Base-by-base conservation (phyloP, 257 asterid species). In the Agastache rugosa region DNA sequence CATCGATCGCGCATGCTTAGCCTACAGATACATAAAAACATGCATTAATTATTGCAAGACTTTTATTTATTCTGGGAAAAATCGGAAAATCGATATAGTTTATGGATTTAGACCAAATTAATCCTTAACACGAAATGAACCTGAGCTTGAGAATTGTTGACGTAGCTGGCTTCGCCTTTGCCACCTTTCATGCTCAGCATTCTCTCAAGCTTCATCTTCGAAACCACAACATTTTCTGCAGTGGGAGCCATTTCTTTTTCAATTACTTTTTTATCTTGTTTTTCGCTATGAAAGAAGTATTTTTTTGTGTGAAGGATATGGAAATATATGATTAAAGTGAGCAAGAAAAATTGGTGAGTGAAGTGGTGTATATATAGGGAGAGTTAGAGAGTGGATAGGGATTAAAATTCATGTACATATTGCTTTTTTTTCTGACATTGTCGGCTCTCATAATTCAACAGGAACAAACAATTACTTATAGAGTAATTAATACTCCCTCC, bases 151-250 rank as follows among this genome's bases (percentile, higher is more conserved):
- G 93, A 89, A 80, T 94, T 94, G 74, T 94, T 90, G 59, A 74
- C 91, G 78, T 94, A 94, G 85, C 99, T 94, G 34, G 91, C 86
- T 82, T 94, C 96, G 23, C 96, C 99, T 77, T 87, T 85, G 81
- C 99, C 99, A 16, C 99, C 99, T 77, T 87, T 91, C 98, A 93
- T 93, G 86, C 96, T 88, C 0, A 93, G 87, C 86, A 89, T 53
- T 25, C 64, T 88, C 68, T 94, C 99, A 11, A 94, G 96, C 73
- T 94, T 89, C 79, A 74, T 67, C 58, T 86, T 87, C 6, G 96
- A 73, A 71, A 91, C 87, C 6, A 87, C 92, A 14, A 89, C 85
- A 72, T 89, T 85, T 48, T 89, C 91, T 15, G 85, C 86, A 20
- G 71, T 45, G 1, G 90, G 86, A 80, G 90, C 85, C 96, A 90